Evolutionary conservation across 345 rosid species (phyloP).

Genomic region (Salix exigua): DNA sequence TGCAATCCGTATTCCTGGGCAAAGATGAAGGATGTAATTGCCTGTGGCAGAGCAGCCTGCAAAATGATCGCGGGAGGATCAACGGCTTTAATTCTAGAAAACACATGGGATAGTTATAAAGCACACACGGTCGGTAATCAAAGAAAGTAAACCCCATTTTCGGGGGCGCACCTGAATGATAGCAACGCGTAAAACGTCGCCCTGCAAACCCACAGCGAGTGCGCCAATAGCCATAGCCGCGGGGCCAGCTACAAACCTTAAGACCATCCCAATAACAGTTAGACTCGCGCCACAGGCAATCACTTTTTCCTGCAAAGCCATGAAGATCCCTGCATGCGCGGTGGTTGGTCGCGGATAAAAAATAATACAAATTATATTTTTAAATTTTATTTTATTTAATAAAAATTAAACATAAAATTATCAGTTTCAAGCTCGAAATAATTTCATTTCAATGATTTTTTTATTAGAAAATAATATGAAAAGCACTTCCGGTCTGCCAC

Average conservation of each 20-base stretch:
- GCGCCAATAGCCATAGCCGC: constrained; percentile 71
- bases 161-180: constrained; percentile 49
- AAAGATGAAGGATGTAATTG: constrained; percentile 67
- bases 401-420: too few relatives aligned
- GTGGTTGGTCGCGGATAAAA: background rate
- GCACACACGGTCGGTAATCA: too few relatives aligned
- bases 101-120: too few relatives aligned
- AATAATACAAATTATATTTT: too few relatives aligned
- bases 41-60: constrained; percentile 77
- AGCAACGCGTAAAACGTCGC: constrained; percentile 65
- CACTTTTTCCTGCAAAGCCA: constrained; percentile 73
- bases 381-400: too few relatives aligned
- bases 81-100: too few relatives aligned
- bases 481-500: too few relatives aligned
- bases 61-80: background rate
- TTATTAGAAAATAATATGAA: too few relatives aligned
- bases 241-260: constrained; percentile 67
- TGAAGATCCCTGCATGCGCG: constrained; percentile 61
- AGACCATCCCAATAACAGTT: constrained; percentile 52
- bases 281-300: constrained; percentile 64
- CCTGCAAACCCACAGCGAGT: constrained; percentile 59
- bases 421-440: too few relatives aligned
- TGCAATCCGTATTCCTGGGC: constrained; percentile 77
- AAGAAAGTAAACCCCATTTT: too few relatives aligned
- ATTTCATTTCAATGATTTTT: too few relatives aligned